Conservation (phyloP, 805 yeast genomes). For the Kluyveromyces lactis region DNA sequence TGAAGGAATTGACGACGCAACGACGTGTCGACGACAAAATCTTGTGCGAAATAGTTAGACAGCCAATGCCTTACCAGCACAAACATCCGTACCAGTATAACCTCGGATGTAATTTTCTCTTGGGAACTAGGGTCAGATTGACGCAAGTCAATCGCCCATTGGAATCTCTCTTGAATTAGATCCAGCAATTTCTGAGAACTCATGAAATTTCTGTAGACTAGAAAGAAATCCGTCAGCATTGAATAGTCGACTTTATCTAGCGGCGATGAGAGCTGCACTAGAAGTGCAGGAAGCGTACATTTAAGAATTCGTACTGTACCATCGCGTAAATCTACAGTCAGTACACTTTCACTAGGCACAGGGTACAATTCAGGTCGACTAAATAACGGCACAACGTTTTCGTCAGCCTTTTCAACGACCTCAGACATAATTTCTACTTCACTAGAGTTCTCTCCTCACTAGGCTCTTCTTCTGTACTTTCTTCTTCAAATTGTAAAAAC, state of each 20-base stretch:
- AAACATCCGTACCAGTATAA: constrained; percentile 72
- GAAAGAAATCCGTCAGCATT: constrained; percentile 74
- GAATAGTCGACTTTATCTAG: constrained; percentile 62
- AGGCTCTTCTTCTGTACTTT: no score
- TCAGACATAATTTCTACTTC: no score
- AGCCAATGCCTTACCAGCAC: constrained; percentile 87
- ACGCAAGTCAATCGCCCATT: constrained; percentile 53
- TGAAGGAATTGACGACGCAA: constrained; percentile 38
- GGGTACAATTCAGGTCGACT: constrained; percentile 25
- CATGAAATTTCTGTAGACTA: constrained; percentile 69
- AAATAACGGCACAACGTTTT: constrained; percentile 7
- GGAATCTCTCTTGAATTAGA: constrained; percentile 53
- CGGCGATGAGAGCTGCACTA: constrained; percentile 63
- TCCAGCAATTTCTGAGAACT: constrained; percentile 50
- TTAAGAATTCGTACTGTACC: constrained; percentile 13
- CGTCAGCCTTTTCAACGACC: background rate
- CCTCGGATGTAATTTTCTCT: constrained; percentile 41
- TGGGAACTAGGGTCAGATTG: constrained; percentile 8
- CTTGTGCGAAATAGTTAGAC: constrained; percentile 77
- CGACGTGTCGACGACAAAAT: constrained; percentile 50
- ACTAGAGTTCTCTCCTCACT: no score
- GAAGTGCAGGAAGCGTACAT: constrained; percentile 30
- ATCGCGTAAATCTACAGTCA: constrained; percentile 12
- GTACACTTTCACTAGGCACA: constrained; percentile 20
- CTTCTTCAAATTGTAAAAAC: no score